phyloP scores from a whole-genome alignment of 2,329 filamentous ascomycete genomes.

The Fusarium cyanostomum region DNA sequence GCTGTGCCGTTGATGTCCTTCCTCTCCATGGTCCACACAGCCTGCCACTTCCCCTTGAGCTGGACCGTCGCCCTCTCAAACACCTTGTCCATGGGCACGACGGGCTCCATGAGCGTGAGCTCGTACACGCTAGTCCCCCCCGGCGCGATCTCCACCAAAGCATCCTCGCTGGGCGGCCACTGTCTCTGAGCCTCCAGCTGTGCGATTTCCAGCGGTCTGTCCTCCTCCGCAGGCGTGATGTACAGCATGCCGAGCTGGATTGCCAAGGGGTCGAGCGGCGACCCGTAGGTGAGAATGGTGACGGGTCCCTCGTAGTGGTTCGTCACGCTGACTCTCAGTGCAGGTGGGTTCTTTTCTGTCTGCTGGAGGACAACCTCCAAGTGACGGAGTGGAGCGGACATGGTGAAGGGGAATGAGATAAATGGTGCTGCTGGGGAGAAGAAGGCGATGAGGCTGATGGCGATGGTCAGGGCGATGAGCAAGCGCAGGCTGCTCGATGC shows the following conservation, averaged over 20 bases:
- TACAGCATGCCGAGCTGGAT: slow-evolving; percentile 54
- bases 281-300: slow-evolving; percentile 55
- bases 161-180: slow-evolving; percentile 53
- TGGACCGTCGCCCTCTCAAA: slow-evolving; percentile 46
- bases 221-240: slow-evolving; percentile 49
- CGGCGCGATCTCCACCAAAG: slow-evolving; percentile 51
- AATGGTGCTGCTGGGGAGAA: slow-evolving; percentile 17
- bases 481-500: slow-evolving; percentile 30
- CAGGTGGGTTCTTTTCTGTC: slow-evolving; percentile 47
- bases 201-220: slow-evolving; percentile 49
- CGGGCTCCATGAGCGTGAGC: slow-evolving; percentile 49
- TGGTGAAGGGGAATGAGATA: slow-evolving; percentile 26
- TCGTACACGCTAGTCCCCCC: slow-evolving; percentile 49
- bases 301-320: slow-evolving; percentile 52
- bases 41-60: slow-evolving; percentile 52
- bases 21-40: slow-evolving; percentile 43
- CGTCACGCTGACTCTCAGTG: slow-evolving; percentile 51
- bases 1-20: slow-evolving; percentile 31
- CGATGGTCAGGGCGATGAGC: slow-evolving; percentile 34
- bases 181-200: slow-evolving; percentile 51
- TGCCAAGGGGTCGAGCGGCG: slow-evolving; percentile 56
- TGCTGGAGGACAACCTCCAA: slow-evolving; percentile 50
- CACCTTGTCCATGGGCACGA: slow-evolving; percentile 49
- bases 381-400: slow-evolving; percentile 29
- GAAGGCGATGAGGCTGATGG: slow-evolving; percentile 34